Evolutionary conservation across 2,329 filamentous ascomycete species (phyloP).

Genomic region (Aspergillus japonicus): DNA sequence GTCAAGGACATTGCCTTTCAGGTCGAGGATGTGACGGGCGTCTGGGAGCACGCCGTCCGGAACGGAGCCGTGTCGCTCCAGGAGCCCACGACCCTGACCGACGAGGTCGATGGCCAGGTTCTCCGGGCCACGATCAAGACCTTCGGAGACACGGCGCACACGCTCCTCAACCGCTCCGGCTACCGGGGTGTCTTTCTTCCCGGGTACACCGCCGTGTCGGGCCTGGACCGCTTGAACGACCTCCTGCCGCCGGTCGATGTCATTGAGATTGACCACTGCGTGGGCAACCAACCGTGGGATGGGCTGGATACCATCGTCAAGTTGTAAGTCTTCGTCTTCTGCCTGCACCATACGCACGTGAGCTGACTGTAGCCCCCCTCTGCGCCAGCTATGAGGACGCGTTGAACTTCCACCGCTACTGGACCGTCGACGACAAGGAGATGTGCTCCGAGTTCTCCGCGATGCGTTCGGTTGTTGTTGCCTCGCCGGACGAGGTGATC

Average conservation of each 20-base stretch:
- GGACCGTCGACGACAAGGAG: conserved; percentile 85
- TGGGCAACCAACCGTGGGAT: conserved; percentile 91
- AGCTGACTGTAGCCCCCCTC: neutral
- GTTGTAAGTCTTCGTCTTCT: conserved; percentile 38
- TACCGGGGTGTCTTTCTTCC: conserved; percentile 77
- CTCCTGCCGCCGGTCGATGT: conserved; percentile 63
- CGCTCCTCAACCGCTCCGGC: conserved; percentile 67
- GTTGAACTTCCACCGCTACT: conserved; percentile 90
- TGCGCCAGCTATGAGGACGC: conserved; percentile 68
- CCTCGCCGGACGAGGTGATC: conserved; percentile 73
- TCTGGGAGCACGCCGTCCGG: conserved; percentile 68
- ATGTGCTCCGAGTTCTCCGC: conserved; percentile 89
- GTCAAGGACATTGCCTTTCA: conserved; percentile 89
- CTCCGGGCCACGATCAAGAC: conserved; percentile 73
- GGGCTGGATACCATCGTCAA: conserved; percentile 65
- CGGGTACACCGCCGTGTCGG: conserved; percentile 61
- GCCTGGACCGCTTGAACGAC: conserved; percentile 43
- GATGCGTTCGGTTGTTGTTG: conserved; percentile 82
- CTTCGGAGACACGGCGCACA: conserved; percentile 88
- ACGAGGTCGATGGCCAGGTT: conserved; percentile 51
- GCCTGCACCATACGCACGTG: neutral
- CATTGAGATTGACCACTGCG: conserved; percentile 83
- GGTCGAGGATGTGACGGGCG: conserved; percentile 75
- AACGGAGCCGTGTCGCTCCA: conserved; percentile 21
- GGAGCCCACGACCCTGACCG: conserved; percentile 1